Evolutionary conservation across 2,329 filamentous ascomycete species (phyloP).

Genomic region (Cladosporium sp.): DNA sequence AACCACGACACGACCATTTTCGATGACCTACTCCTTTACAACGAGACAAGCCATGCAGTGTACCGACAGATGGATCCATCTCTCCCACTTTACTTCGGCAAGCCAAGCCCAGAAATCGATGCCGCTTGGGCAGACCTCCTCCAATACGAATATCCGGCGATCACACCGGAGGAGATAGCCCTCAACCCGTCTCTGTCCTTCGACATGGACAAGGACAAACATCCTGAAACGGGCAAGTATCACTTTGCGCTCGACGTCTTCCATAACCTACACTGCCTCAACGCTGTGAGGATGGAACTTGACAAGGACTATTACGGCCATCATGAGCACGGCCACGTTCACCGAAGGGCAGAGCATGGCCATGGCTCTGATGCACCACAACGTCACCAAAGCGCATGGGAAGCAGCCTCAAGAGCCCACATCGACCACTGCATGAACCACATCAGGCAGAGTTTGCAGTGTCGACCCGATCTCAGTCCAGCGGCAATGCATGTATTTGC

Average conservation of each 20-base stretch:
- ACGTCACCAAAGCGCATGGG: not conserved
- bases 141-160: not conserved
- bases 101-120: conserved; percentile 1
- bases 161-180: not conserved
- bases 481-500: conserved; percentile 3
- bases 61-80: not conserved
- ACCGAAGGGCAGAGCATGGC: not conserved
- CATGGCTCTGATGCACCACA: not conserved
- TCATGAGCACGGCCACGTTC: not conserved
- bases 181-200: not conserved
- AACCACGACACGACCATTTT: not conserved
- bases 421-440: conserved; percentile 9
- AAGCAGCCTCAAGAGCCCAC: not conserved
- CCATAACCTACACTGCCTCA: not conserved
- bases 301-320: not conserved
- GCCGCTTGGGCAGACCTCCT: conserved; percentile 3
- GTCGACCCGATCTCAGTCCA: not conserved
- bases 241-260: conserved; percentile 7
- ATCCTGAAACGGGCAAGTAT: not conserved
- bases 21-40: conserved; percentile 4
- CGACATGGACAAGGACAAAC: not conserved
- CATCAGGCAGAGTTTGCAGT: conserved; percentile 3
- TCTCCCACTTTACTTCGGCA: conserved; percentile 4
- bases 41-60: not conserved
- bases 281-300: not conserved